Evolutionary conservation across 441 rosid genomes (phyloP).

Genomic region (Hura crepitans): DNA sequence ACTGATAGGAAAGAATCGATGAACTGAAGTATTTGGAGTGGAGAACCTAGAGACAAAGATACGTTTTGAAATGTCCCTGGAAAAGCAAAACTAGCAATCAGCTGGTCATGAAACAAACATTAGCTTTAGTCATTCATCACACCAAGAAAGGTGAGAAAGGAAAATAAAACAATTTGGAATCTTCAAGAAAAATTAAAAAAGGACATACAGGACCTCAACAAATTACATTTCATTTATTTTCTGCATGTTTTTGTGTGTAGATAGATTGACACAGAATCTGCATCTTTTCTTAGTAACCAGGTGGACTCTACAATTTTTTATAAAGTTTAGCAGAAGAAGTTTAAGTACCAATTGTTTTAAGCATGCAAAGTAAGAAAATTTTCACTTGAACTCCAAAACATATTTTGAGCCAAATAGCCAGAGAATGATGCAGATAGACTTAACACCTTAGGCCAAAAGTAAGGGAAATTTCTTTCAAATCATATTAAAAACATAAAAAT

Average conservation of each 20-base stretch:
- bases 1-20: slow-evolving; percentile 61
- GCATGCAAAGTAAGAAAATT: neutral
- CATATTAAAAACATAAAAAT: neutral
- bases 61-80: slow-evolving; percentile 69
- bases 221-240: neutral
- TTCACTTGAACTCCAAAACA: neutral
- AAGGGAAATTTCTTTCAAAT: neutral
- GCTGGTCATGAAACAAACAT: neutral
- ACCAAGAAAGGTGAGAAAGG: neutral
- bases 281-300: slow-evolving; percentile 1
- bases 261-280: neutral
- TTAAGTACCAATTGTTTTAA: neutral
- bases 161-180: slow-evolving; percentile 1
- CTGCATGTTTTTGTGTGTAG: neutral
- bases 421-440: neutral
- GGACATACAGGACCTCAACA: neutral
- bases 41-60: slow-evolving; percentile 55
- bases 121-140: slow-evolving; percentile 3
- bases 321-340: neutral
- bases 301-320: neutral
- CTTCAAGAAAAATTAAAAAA: neutral
- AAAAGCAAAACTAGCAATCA: slow-evolving; percentile 18
- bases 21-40: slow-evolving; percentile 41
- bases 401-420: neutral
- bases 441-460: neutral